Evolutionary conservation across 1,284 basidiomycete species (phyloP).

Genomic region (Austroboletus niveus): DNA sequence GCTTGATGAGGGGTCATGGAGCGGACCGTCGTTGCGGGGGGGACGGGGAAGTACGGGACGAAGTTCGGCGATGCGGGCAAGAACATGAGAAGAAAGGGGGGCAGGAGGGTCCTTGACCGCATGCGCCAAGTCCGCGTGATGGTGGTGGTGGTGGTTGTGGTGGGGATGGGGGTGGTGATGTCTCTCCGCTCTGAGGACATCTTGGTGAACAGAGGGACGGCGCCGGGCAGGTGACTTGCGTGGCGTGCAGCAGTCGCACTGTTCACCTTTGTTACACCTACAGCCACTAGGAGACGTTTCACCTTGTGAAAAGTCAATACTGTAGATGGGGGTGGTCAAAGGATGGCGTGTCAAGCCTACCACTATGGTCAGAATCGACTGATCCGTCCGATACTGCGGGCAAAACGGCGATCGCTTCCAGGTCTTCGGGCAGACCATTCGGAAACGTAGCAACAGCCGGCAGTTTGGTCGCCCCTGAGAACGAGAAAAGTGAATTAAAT

Average conservation of each 20-base stretch:
- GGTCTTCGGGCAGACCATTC: slow-evolving; percentile 61
- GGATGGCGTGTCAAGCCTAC: slow-evolving; percentile 37
- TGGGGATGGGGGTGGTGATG: slow-evolving; percentile 4
- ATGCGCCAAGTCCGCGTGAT: slow-evolving; percentile 15
- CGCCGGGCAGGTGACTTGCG: slow-evolving; percentile 31
- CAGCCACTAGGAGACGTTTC: slow-evolving; percentile 44
- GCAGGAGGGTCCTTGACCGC: slow-evolving; percentile 12
- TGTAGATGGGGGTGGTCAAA: slow-evolving; percentile 26
- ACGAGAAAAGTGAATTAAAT: slow-evolving; percentile 30
- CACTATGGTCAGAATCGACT: slow-evolving; percentile 50
- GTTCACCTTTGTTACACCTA: slow-evolving; percentile 44
- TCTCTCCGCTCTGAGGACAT: slow-evolving; percentile 26
- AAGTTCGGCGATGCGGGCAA: slow-evolving; percentile 54
- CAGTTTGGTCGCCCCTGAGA: slow-evolving; percentile 50
- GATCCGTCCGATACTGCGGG: slow-evolving; percentile 41
- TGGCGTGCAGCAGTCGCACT: slow-evolving; percentile 59
- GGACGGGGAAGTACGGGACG: slow-evolving; percentile 56
- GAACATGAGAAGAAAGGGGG: slow-evolving; percentile 39
- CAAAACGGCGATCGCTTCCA: slow-evolving; percentile 59
- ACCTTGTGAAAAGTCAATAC: slow-evolving; percentile 38
- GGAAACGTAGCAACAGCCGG: slow-evolving; percentile 69
- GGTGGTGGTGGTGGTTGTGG: slow-evolving; percentile 8
- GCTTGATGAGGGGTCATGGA: slow-evolving; percentile 43
- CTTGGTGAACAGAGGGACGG: slow-evolving; percentile 33
- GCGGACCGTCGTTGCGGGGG: slow-evolving; percentile 31